phyloP scores from a whole-genome alignment of 495 filamentous ascomycete species.

The Filosporella fistucella region DNA sequence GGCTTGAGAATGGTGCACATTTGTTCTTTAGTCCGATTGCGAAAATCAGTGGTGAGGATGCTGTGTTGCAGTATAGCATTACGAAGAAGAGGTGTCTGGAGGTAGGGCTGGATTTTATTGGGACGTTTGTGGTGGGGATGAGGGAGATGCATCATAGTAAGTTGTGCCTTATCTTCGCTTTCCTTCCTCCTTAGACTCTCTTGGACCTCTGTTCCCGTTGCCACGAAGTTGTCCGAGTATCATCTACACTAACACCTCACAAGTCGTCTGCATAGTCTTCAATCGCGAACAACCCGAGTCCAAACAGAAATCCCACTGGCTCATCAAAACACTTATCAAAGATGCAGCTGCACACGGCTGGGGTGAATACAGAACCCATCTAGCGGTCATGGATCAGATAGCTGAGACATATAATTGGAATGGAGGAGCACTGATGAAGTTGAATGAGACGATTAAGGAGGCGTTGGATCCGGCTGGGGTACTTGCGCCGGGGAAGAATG shows the following conservation, averaged over 20 bases:
- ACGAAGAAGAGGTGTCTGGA: slow-evolving; percentile 31
- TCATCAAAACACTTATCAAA: slow-evolving; percentile 38
- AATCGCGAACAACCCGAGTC: slow-evolving; percentile 30
- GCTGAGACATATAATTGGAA: slow-evolving; percentile 47
- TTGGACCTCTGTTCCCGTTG: too few relatives aligned
- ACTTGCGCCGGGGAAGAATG: slow-evolving; percentile 42
- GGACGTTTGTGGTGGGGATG: slow-evolving; percentile 44
- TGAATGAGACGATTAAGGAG: slow-evolving; percentile 47
- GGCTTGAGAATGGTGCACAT: slow-evolving; percentile 49
- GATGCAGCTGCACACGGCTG: slow-evolving; percentile 39
- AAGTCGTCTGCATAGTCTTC: slow-evolving; percentile 43
- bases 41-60: slow-evolving; percentile 42
- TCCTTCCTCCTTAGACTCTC: too few relatives aligned
- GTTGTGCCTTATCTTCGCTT: background rate
- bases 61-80: slow-evolving; percentile 37
- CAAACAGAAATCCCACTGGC: slow-evolving; percentile 29
- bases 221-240: too few relatives aligned
- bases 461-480: slow-evolving; percentile 46
- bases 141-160: slow-evolving; percentile 41
- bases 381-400: slow-evolving; percentile 46
- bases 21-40: slow-evolving; percentile 52
- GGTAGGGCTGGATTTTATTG: slow-evolving; percentile 47
- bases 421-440: slow-evolving; percentile 39
- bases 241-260: too few relatives aligned
- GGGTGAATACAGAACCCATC: slow-evolving; percentile 47